phyloP scores from a whole-genome alignment of 2,329 filamentous ascomycete genomes.

The Botrytis cinerea region DNA sequence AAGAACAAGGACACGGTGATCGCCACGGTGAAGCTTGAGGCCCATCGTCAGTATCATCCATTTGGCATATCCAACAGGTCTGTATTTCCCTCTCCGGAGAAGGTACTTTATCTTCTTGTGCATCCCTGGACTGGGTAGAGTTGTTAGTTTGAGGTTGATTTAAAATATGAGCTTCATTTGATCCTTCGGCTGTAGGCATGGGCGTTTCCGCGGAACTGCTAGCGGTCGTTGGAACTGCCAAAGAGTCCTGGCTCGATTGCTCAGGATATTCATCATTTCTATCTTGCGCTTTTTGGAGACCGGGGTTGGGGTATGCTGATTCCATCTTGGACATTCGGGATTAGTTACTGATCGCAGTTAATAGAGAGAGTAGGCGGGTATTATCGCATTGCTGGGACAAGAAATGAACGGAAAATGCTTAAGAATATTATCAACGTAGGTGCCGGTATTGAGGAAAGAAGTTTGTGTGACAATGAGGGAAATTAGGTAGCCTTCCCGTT shows the following conservation, averaged over 20 bases:
- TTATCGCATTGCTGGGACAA: slow-evolving; percentile 7
- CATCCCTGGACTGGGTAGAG: background rate
- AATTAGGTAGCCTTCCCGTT: background rate
- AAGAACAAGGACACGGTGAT: slow-evolving; percentile 84
- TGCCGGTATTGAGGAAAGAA: background rate
- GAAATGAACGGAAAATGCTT: background rate
- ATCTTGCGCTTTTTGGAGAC: slow-evolving; percentile 2
- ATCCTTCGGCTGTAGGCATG: background rate
- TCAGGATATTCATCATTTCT: slow-evolving; percentile 3
- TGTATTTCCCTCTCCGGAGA: slow-evolving; percentile 35
- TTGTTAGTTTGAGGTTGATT: slow-evolving; percentile 12
- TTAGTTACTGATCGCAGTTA: background rate
- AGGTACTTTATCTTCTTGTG: background rate
- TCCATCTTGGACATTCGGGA: slow-evolving; percentile 1
- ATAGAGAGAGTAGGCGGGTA: background rate
- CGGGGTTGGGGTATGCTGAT: slow-evolving; percentile 1
- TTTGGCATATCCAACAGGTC: slow-evolving; percentile 65
- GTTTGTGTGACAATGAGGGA: slow-evolving; percentile 1
- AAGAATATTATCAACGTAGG: background rate
- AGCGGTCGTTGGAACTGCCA: background rate
- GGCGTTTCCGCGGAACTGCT: background rate
- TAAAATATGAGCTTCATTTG: slow-evolving; percentile 5
- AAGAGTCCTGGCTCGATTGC: background rate
- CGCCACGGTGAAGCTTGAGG: slow-evolving; percentile 65
- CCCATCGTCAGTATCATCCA: slow-evolving; percentile 53